Base-by-base conservation (phyloP, 1,284 basidiomycete species). In the Sporisorium iseilematis-ciliati region DNA sequence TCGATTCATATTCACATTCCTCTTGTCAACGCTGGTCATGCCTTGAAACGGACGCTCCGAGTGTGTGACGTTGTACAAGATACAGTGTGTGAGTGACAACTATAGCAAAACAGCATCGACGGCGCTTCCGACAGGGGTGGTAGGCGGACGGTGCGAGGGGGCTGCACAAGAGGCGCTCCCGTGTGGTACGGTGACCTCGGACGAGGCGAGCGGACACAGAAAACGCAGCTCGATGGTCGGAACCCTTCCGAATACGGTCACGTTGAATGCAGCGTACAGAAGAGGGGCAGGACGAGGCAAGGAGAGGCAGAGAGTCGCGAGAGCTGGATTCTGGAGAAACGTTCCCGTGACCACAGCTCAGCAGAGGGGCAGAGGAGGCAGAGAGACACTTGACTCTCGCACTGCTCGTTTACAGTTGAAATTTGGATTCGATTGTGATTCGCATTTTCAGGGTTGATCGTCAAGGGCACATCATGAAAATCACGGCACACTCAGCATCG, bases 211-310 rank as follows among this genome's bases (percentile, higher is more conserved):
- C 29, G 26, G 20, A 38, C 35, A 50, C 59, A 48, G 40, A 48
- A 40, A 35, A 29, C 41, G 38, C 20, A 46, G 48, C 63, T 54
- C 63, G 52, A 65, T 58, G 57, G 33, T 65, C 57, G 63, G 57
- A 58, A 45, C 21, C 26, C 25, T 45, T 54, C 43, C 51, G 63
- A 65, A 23, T 2, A 18, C 40, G 20, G 26, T 20, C 29, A n/a
- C 3, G 20, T 18, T 49, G 48, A 20, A 49, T 10, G 48, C 40
- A 45, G 41, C 33, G 20, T 12, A 46, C 41, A 35, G 23, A 29
- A 2, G n/a, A 26, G 29, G 20, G 26, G 26, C 46, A 31, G n/a
- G n/a, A n/a, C n/a, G n/a, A n/a, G n/a, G n/a, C n/a, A n/a, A n/a
- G n/a, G n/a, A n/a, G n/a, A n/a, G n/a, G n/a, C n/a, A n/a, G n/a